A percentile compares a stretch with the other conserved stretches of the same genome.
Evolutionary conservation across 352 stramenopile genomes (phyloP).

Genomic region (Phytophthora fragariae): DNA sequence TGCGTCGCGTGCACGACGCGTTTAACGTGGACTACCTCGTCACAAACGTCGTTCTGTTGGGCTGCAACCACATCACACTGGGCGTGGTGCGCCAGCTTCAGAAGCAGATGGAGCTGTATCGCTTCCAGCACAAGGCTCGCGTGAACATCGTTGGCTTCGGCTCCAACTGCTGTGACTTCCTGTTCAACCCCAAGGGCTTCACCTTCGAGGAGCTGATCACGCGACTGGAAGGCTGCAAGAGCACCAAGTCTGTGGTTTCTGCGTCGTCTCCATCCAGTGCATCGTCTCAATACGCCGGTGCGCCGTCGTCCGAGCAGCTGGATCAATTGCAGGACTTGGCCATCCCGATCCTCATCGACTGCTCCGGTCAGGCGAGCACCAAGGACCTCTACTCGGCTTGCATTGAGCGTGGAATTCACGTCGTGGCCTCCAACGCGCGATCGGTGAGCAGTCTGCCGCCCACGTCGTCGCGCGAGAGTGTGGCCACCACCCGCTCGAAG

Average conservation of each 20-base stretch:
- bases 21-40: conserved; percentile 84
- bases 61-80: conserved; percentile 77
- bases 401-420: conserved; percentile 75
- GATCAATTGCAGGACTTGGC: conserved; percentile 72
- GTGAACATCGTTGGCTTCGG: conserved; percentile 78
- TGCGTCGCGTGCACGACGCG: conserved; percentile 79
- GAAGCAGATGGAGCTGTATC: conserved; percentile 67
- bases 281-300: conserved; percentile 42
- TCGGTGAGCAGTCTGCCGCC: conserved; percentile 61
- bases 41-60: conserved; percentile 75
- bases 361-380: conserved; percentile 62
- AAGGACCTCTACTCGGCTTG: conserved; percentile 66
- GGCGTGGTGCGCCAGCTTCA: conserved; percentile 70
- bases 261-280: conserved; percentile 13
- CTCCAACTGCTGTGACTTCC: conserved; percentile 66
- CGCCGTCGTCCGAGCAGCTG: conserved; percentile 57
- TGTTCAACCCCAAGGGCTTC: conserved; percentile 66
- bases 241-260: conserved; percentile 37
- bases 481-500: conserved; percentile 47
- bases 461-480: conserved; percentile 66
- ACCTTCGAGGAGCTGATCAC: conserved; percentile 53
- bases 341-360: conserved; percentile 78
- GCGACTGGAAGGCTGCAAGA: conserved; percentile 54
- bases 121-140: conserved; percentile 70
- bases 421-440: conserved; percentile 74